phyloP scores from a whole-genome alignment of 2,329 filamentous ascomycete species.

The Akanthomyces dipterigenus region DNA sequence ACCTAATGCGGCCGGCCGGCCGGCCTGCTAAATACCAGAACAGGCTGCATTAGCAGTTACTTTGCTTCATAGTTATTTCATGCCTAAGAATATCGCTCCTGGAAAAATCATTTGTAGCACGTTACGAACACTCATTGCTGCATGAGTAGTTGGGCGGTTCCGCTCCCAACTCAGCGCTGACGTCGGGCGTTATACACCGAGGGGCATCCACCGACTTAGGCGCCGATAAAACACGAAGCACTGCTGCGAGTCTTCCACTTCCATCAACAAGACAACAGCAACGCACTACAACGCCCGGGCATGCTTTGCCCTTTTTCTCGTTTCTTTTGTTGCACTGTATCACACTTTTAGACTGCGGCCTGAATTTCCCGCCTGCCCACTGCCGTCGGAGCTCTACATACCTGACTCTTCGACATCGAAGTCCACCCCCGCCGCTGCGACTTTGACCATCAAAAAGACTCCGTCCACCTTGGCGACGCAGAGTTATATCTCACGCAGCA shows the following conservation, averaged over 20 bases:
- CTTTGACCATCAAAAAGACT: background rate
- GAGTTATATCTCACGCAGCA: background rate
- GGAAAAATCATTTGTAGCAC: too few relatives aligned
- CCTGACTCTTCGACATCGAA: background rate
- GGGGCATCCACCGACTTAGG: conserved; percentile 7
- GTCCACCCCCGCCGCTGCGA: background rate
- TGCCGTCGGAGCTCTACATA: background rate
- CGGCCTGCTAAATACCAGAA: background rate
- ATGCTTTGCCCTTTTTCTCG: background rate
- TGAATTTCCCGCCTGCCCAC: background rate
- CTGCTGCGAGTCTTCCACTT: background rate
- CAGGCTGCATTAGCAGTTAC: background rate
- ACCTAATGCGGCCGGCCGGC: too few relatives aligned
- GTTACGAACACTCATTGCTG: too few relatives aligned
- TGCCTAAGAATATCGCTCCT: too few relatives aligned
- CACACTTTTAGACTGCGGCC: background rate
- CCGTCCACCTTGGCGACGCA: background rate
- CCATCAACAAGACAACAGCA: background rate
- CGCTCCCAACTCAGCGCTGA: conserved; percentile 3
- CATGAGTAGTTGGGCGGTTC: background rate
- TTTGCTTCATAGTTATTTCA: background rate
- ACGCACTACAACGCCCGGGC: background rate
- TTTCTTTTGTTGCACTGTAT: background rate
- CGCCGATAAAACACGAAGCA: background rate
- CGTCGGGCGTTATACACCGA: background rate